Evolutionary conservation across 345 rosid species (phyloP).

Genomic region (Camelina neglecta): DNA sequence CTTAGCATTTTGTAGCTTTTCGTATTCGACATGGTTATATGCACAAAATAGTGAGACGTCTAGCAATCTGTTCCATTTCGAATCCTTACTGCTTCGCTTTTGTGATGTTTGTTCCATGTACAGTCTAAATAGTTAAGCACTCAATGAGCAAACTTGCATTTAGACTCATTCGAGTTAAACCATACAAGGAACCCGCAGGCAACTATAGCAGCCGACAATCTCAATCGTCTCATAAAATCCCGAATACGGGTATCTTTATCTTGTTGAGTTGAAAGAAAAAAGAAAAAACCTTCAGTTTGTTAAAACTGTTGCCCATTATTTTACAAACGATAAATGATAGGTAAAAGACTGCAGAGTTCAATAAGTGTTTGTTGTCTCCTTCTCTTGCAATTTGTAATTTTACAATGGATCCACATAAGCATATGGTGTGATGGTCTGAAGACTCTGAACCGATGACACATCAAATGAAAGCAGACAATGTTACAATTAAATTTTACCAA

Average conservation of each 20-base stretch:
- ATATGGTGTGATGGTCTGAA: slow-evolving; percentile 4
- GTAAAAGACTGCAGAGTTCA: background rate
- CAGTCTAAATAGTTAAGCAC: too few species aligned
- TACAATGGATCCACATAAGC: slow-evolving; percentile 4
- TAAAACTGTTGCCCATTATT: background rate
- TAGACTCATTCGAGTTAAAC: background rate
- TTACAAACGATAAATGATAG: background rate
- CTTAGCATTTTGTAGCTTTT: background rate
- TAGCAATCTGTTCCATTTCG: background rate
- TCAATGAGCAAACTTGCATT: background rate
- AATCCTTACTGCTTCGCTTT: background rate
- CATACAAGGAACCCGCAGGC: background rate
- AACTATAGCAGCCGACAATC: background rate
- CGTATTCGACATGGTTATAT: background rate
- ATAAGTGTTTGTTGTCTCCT: background rate
- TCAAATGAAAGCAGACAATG: slow-evolving; percentile 4
- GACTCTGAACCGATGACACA: slow-evolving; percentile 12
- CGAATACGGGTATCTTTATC: background rate
- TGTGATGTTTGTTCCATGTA: background rate
- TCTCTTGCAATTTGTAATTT: background rate
- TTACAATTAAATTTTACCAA: background rate
- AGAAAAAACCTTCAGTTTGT: background rate
- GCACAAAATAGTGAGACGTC: background rate
- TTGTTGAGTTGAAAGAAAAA: background rate
- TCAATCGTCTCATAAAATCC: background rate